These are phyloP conservation scores for Stemphylium lycopersici DNA, from an alignment of 2,329 filamentous ascomycete species.

Conservation along the genomic window DNA sequence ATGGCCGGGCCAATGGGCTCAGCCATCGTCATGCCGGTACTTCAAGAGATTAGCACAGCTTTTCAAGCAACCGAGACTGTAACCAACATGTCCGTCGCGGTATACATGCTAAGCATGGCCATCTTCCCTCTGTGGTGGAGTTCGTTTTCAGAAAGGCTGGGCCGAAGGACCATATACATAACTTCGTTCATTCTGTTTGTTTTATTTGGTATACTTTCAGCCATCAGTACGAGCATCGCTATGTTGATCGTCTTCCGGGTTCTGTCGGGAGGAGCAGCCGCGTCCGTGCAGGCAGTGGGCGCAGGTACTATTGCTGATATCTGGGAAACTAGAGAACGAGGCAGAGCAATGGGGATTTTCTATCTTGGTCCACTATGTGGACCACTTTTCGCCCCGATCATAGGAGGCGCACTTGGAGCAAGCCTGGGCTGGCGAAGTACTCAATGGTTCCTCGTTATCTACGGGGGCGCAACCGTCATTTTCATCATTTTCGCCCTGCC, in stretches of 20 bases:
- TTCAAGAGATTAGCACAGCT: constrained; percentile 42
- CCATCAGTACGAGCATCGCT: constrained; percentile 43
- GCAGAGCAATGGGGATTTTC: constrained; percentile 48
- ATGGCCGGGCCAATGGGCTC: constrained; percentile 83
- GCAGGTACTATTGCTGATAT: constrained; percentile 49
- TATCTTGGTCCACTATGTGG: constrained; percentile 49
- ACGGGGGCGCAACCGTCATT: constrained; percentile 41
- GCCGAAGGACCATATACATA: constrained; percentile 47
- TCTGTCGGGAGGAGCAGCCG: constrained; percentile 46
- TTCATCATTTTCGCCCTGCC: constrained; percentile 45
- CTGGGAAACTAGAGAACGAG: constrained; percentile 47
- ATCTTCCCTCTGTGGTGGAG: constrained; percentile 53
- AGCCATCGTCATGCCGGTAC: constrained; percentile 73
- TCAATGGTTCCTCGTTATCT: constrained; percentile 49
- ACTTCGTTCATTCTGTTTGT: constrained; percentile 44
- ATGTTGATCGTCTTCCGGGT: constrained; percentile 48
- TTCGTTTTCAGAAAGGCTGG: constrained; percentile 46
- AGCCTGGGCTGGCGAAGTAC: constrained; percentile 48
- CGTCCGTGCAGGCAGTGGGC: constrained; percentile 48
- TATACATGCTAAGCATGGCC: constrained; percentile 52
- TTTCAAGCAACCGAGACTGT: constrained; percentile 42
- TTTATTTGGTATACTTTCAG: constrained; percentile 41
- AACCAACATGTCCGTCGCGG: constrained; percentile 49
- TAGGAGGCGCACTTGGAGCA: constrained; percentile 45
- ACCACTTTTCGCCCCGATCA: constrained; percentile 47